Evolutionary conservation across 257 asterid genomes (phyloP).

Genomic region (Solanum sparsipilum): DNA sequence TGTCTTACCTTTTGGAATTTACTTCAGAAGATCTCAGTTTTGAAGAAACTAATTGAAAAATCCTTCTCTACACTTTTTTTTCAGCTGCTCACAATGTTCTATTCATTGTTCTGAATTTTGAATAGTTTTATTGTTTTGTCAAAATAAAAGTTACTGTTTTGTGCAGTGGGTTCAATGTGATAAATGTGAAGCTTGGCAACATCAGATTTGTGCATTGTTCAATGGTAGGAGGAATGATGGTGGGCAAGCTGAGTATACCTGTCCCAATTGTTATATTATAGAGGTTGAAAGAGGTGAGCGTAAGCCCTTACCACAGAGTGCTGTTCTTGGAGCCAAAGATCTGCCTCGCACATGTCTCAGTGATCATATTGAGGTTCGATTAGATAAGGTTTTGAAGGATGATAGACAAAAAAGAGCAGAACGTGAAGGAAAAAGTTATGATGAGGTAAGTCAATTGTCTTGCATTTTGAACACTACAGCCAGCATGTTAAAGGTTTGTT

Average conservation of each 20-base stretch:
- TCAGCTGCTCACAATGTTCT: neutral
- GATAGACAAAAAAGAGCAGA: conserved; percentile 89
- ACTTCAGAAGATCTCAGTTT: neutral
- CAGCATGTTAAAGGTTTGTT: neutral
- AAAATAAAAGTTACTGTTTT: conserved; percentile 9
- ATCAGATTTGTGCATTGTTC: conserved; percentile 95
- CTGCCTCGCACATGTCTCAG: conserved; percentile 88
- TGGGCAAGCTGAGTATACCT: conserved; percentile 98
- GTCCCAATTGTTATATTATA: conserved; percentile 84
- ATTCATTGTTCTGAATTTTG: neutral
- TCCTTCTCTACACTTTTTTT: neutral
- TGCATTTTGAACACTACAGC: neutral
- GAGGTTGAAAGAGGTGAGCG: conserved; percentile 98
- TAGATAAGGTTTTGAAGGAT: conserved; percentile 53
- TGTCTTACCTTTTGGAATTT: neutral
- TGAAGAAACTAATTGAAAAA: neutral
- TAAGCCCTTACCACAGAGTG: conserved; percentile 71
- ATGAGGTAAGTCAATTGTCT: conserved; percentile 53
- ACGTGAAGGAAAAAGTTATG: conserved; percentile 62
- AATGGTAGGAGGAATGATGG: conserved; percentile 98
- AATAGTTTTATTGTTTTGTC: neutral
- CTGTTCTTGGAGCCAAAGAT: conserved; percentile 99
- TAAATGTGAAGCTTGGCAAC: conserved; percentile 99
- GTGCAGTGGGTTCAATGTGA: conserved; percentile 99
- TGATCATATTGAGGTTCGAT: conserved; percentile 84